Evolutionary conservation across 176 grass and related monocot genomes (phyloP), one percentile per base, ranked within the genome.

Genomic region (Olyra latifolia): DNA sequence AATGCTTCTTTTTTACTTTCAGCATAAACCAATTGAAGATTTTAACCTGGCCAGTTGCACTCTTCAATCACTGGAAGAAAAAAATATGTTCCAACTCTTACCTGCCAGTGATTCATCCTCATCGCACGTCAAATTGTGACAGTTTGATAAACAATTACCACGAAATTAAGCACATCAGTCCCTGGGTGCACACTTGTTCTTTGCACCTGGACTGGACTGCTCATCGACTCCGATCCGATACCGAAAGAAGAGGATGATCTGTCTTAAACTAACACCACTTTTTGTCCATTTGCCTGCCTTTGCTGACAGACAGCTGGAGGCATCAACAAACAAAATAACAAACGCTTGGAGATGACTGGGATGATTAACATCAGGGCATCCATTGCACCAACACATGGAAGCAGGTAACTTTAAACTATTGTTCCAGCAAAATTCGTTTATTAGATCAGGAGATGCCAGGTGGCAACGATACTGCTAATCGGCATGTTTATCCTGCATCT

Each of bases 351-450:
- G 10, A 63, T 5, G 58, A 7, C 43, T 45, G 16, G 2, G 42
- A 47, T 20, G 35, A 22, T 15, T 23, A 25, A 0, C 42, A n/a
- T 29, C 27, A 77, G 0, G 59, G n/a, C 27, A 17, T 4, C 42
- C 58, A 47, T 49, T 77, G 58, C 17, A 6, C 44, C 43, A n/a
- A 23, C 60, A 24, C 19, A 38, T 78, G 75, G 75, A 78, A 39
- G 11, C 76, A 79, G 12, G 65, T 65, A 65, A 17, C 4, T 39
- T 66, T 52, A 35, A 35, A 52, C 7, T 65, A 72, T 39, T 7
- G 24, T 28, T 6, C 25, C 53, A 70, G 32, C 10, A 10, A 10
- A 8, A 58, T 45, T 68, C 32, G 49, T 49, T n/a, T n/a, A 2
- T n/a, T n/a, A 5, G 2, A 54, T 44, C n/a, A 43, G 17, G 65